Base-by-base conservation (phyloP, 164 flowering plant genomes). In the Sedum album region DNA sequence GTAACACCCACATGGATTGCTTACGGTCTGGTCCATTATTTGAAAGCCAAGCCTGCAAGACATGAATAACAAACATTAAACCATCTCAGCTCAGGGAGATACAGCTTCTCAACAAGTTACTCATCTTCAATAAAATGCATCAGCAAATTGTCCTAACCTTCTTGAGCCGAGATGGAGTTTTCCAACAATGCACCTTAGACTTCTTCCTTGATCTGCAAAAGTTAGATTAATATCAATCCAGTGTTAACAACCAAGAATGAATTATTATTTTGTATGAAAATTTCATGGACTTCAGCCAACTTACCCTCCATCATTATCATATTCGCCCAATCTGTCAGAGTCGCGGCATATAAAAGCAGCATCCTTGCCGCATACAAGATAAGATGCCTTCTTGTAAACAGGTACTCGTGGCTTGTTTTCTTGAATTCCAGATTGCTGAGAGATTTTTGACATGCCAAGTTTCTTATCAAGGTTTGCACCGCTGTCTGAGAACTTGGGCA, bases 171-270 rank as follows among this genome's bases (percentile, higher is more conserved):
- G n/a, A n/a, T 46, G 79, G 86, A 66, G 82, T 74, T 79, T 81
- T 76, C 90, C 92, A 86, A 70, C 91, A 86, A 57, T 74, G 81
- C 4, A 73, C 48, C 73, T 78, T 84, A 0, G 82, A 51, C 38
- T 63, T 71, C 67, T 82, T 80, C 72, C 42, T 76, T 62, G 33
- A 13, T 41, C 89, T 85, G 86, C 81, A 31, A 70, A 62, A 71
- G 39, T 30, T 31, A 6, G 46, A 28, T 31, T 21, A 31, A 66
- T 20, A 57, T 2, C 13, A 53, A n/a, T 39, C 10, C 2, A 10
- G 26, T 18, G 17, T 0, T 6, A n/a, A 0, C 1, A 15, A 13
- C 20, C 49, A 39, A 28, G 21, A 48, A 51, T 60, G 5, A 33
- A 31, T 13, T 66, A 3, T 41, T 41, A 7, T 67, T 35, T 46